Evolutionary conservation across 345 rosid genomes (phyloP), one percentile per base, ranked within the genome.

Genomic region (Populus nigra): DNA sequence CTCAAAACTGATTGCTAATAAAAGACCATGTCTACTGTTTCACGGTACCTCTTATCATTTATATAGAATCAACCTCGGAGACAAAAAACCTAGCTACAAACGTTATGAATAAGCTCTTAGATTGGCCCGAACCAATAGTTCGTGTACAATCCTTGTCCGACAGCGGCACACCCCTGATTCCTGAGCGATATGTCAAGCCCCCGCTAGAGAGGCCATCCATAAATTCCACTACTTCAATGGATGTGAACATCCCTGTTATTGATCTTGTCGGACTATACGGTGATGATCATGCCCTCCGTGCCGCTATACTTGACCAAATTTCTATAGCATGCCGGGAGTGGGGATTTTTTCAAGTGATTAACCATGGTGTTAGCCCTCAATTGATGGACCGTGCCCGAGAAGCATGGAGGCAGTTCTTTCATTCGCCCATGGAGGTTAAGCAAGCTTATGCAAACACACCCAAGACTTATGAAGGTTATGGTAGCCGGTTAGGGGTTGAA

Each of bases 71-170:
- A 41, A 38, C 71, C 53, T 76, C 47, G 76, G 74, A 62, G 31
- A 65, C 35, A 71, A 36, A 36, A 36, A 33, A 31, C 11, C 16
- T 38, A 38, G 39, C 8, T 4, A 20, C 62, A 55, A 22, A 31
- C 69, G 43, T 16, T 69, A 82, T 88, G 89, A 83, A 53, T 84
- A 86, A 17, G 79, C 77, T 86, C 65, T 90, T 88, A 25, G 96
- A 89, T 22, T 95, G 99, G 99, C 98, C 99, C 5, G 99, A 95
- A 82, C 99, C 97, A 7, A 83, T 95, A 15, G 91, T 93, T 75
- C 94, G 99, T 0, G 99, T 95, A 82, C 99, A 93, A 76, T 88
- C 96, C 71, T 83, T 95, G 69, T 92, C 98, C 71, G 92, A 92
- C 5, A 84, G 83, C 69, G 83, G 89, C 73, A 79, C 82, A 9